Evolutionary conservation across 306 rosid genomes (phyloP).

Genomic region (Corylus heterophylla): DNA sequence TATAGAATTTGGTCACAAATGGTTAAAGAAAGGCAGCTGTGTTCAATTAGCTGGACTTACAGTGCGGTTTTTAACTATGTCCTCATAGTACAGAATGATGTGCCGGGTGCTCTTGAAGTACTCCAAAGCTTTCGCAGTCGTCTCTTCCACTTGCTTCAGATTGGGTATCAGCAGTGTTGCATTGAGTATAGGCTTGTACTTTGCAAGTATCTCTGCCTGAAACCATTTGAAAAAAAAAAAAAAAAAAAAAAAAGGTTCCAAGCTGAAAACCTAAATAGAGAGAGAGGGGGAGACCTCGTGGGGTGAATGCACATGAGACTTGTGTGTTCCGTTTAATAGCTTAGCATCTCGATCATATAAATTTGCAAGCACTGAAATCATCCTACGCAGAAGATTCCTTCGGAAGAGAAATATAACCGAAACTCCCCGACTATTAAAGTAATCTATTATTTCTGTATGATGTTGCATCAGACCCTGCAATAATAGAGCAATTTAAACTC

Average conservation of each 20-base stretch:
- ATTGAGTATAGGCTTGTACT: slow-evolving; percentile 85
- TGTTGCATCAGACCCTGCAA: slow-evolving; percentile 89
- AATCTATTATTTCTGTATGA: slow-evolving; percentile 72
- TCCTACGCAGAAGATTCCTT: slow-evolving; percentile 90
- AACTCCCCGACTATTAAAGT: slow-evolving; percentile 79
- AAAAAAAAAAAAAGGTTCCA: background rate
- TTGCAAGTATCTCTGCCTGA: slow-evolving; percentile 91
- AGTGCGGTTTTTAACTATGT: slow-evolving; percentile 70
- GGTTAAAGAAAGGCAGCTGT: background rate
- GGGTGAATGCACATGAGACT: slow-evolving; percentile 93
- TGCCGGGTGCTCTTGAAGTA: slow-evolving; percentile 86
- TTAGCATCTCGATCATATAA: slow-evolving; percentile 71
- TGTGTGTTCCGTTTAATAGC: slow-evolving; percentile 89
- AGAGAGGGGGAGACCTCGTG: slow-evolving; percentile 63
- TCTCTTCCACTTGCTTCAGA: slow-evolving; percentile 71
- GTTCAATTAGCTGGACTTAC: slow-evolving; percentile 46
- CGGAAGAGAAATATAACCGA: slow-evolving; percentile 87
- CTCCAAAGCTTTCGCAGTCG: slow-evolving; percentile 77
- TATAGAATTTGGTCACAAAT: background rate
- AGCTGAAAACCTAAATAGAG: slow-evolving; percentile 5
- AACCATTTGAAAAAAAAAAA: slow-evolving; percentile 35
- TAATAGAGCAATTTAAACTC: slow-evolving; percentile 8
- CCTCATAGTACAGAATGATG: slow-evolving; percentile 82
- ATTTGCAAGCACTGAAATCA: slow-evolving; percentile 89
- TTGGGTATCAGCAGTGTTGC: slow-evolving; percentile 57